Conservation (phyloP, 495 filamentous ascomycete genomes). For the Podospora pseudopauciseta region DNA sequence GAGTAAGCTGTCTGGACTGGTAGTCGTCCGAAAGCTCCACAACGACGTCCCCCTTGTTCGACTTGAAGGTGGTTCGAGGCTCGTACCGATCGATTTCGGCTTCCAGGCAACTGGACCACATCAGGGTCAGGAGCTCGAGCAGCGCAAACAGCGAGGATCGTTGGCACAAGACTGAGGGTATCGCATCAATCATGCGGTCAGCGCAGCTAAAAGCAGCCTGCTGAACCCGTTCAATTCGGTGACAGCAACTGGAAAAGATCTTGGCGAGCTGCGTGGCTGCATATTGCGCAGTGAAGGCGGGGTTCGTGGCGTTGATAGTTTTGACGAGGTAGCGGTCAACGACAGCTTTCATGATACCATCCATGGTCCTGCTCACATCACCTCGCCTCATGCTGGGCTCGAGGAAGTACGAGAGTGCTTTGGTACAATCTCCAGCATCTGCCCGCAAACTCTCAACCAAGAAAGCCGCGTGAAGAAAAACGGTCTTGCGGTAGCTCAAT, state of each 20-base stretch:
- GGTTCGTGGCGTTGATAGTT: slow-evolving; percentile 63
- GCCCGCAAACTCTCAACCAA: slow-evolving; percentile 82
- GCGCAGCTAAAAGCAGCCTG: slow-evolving; percentile 75
- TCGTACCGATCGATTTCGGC: slow-evolving; percentile 91
- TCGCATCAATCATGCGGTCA: slow-evolving; percentile 74
- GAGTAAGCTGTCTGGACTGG: slow-evolving; percentile 66
- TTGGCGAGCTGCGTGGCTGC: slow-evolving; percentile 81
- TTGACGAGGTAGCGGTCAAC: slow-evolving; percentile 70
- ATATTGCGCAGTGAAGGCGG: slow-evolving; percentile 75
- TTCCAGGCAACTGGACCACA: slow-evolving; percentile 94
- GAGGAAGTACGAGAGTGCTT: slow-evolving; percentile 83
- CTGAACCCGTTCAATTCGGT: slow-evolving; percentile 86
- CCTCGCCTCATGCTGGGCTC: slow-evolving; percentile 78
- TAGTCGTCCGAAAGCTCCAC: slow-evolving; percentile 93
- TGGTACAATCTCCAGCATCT: slow-evolving; percentile 78
- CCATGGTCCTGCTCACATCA: slow-evolving; percentile 82
- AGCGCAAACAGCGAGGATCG: slow-evolving; percentile 85
- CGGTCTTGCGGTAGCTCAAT: slow-evolving; percentile 78
- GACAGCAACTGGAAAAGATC: slow-evolving; percentile 84
- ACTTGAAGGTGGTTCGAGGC: slow-evolving; percentile 74
- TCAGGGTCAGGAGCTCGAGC: slow-evolving; percentile 81
- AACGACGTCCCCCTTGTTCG: slow-evolving; percentile 65
- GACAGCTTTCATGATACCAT: slow-evolving; percentile 69
- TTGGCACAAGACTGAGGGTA: slow-evolving; percentile 88
- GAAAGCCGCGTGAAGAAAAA: slow-evolving; percentile 84